phyloP scores from a whole-genome alignment of 345 rosid species.

The Euphorbia tirucalli region DNA sequence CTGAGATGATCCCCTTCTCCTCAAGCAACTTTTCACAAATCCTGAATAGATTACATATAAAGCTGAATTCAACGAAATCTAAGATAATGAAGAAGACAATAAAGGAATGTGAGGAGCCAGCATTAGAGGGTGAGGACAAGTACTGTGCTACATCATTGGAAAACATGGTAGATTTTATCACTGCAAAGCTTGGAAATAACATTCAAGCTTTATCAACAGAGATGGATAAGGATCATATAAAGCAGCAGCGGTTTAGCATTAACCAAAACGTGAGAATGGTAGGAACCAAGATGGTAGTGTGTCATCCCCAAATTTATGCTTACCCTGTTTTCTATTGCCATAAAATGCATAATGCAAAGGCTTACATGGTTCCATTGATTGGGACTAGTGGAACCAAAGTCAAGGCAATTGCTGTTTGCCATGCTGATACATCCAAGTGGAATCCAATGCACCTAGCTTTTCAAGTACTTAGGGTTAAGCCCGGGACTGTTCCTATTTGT shows the following conservation, averaged over 20 bases:
- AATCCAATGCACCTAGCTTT: slow-evolving; percentile 18
- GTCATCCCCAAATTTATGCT: slow-evolving; percentile 11
- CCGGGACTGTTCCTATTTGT: slow-evolving; percentile 6
- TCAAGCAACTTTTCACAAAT: slow-evolving; percentile 15
- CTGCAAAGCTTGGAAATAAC: slow-evolving; percentile 6
- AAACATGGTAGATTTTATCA: slow-evolving; percentile 14
- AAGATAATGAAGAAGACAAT: slow-evolving; percentile 8
- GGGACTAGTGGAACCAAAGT: not conserved
- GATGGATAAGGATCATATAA: not conserved
- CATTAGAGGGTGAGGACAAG: slow-evolving; percentile 14
- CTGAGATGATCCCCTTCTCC: slow-evolving; percentile 14
- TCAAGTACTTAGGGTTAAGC: slow-evolving; percentile 14
- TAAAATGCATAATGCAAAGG: not conserved
- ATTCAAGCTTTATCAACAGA: slow-evolving; percentile 9
- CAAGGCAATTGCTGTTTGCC: slow-evolving; percentile 14
- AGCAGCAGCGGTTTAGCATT: slow-evolving; percentile 7
- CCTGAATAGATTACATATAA: not conserved
- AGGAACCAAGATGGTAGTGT: slow-evolving; percentile 2
- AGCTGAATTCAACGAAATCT: slow-evolving; percentile 14
- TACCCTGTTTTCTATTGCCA: slow-evolving; percentile 19
- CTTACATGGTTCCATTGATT: slow-evolving; percentile 14
- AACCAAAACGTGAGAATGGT: not conserved
- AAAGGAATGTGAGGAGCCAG: slow-evolving; percentile 11
- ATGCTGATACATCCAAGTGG: slow-evolving; percentile 23
- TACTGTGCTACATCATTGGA: slow-evolving; percentile 20